Evolutionary conservation across 192 early-diverging fungal species (phyloP), one percentile per base, ranked within the genome.

Genomic region (Geranomyces variabilis): DNA sequence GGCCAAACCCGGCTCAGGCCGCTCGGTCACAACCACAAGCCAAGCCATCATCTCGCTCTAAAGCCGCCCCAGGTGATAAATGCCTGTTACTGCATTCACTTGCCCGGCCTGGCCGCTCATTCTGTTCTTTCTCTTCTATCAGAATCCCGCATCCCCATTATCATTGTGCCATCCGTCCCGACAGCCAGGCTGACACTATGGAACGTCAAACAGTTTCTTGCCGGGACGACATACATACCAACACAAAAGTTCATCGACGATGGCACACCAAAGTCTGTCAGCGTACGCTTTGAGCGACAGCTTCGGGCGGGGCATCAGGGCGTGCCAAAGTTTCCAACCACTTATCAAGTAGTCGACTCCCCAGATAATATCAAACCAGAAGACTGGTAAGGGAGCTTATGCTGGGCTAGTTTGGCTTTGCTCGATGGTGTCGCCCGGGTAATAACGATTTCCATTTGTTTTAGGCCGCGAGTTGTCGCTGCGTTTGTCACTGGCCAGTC

Each of bases 401-500:
- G 29, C 24, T 56, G 55, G 5, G 21, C 30, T 15, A 41, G 46
- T 55, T 55, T 41, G 36, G 36, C 5, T 10, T 41, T 41, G 36
- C 36, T 10, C 3, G 21, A 55, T 55, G 26, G 3, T 24, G 8
- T 28, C 26, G 3, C 46, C 46, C 46, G 46, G 51, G 4, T 24
- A 8, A n/a, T 55, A n/a, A 55, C 14, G 21, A 55, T 55, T 6
- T 55, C 6, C 21, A 67, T 64, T 30, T 28, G 51, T 0, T 36
- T 10, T 36, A 83, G 82, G 82, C 73, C 81, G 12, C 86, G 91
- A 24, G 88, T 98, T 3, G 92, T 93, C 0, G 95, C 90, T 60
- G 94, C 96, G 22, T 92, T 98, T 77, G 89, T 90, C n/a, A 89
- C 87, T 36, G 96, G 96, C 30, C 92, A 91, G 45, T 85, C 86